Evolutionary conservation across 805 yeast species (phyloP), one percentile per base, ranked within the genome.

Genomic region (Cyberlindnera galapagoensis): DNA sequence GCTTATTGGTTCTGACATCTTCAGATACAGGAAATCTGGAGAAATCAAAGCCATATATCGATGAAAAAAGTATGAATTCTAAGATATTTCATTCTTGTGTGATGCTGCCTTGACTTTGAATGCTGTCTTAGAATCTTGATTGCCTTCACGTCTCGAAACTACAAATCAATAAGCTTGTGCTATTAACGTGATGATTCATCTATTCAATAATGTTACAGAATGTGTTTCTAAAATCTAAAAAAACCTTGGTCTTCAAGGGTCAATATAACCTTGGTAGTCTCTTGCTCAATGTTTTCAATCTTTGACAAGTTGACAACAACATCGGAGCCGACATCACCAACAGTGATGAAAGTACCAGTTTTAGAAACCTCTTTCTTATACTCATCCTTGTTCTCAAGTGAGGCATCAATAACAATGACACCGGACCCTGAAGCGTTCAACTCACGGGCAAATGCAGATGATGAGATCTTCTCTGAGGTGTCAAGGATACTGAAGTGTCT

Each of bases 361-460:
- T 45, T 63, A 64, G 56, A 67, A 54, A 42, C 76, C 37, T 59
- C 61, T 19, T 41, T 43, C 15, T 40, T 39, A 12, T 43, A 31
- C 9, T 18, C 20, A 15, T 31, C 26, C 14, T 35, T 18, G 9
- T 34, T 28, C 5, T 26, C 27, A 13, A 35, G 38, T 7, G 38
- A 35, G 12, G 45, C 35, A 15, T 44, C 44, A 31, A 80, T 74
- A 30, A 82, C 71, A 43, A 88, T 81, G 25, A 90, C 90, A 47
- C 95, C 97, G 8, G 95, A 66, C 36, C 97, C 97, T n/a, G 96
- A 75, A 55, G 84, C 76, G 26, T 81, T 80, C 46, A 86, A 66
- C 61, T 87, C 90, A 36, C 77, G 69, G 28, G 83, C 71, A 37
- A 83, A 74, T 47, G 73, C 78, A 5, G 81, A 72, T 40, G 76